Evolutionary conservation across 345 rosid genomes (phyloP).

Genomic region (Psidium friedrichsthalianum): DNA sequence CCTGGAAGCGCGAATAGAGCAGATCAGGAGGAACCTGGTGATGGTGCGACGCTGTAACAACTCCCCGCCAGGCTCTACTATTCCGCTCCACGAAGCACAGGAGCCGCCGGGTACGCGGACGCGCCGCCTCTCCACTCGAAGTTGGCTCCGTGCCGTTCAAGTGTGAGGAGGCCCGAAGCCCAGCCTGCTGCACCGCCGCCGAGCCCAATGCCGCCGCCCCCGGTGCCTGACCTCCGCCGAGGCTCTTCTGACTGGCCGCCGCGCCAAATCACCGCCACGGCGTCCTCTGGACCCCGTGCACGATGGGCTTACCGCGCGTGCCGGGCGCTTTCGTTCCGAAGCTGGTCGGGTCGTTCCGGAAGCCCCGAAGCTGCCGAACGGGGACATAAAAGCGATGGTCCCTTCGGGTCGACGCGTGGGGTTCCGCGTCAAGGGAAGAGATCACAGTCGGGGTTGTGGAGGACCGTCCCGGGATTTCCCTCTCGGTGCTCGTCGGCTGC

Average conservation of each 20-base stretch:
- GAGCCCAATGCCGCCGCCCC: constrained; percentile 9
- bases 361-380: constrained; percentile 7
- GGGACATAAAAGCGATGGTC: constrained; percentile 10
- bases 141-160: constrained; percentile 60
- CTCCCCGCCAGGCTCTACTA: constrained; percentile 41
- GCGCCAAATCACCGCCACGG: constrained; percentile 13
- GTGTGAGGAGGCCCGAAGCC: constrained; percentile 98
- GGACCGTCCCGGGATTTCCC: neutral
- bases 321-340: constrained; percentile 16
- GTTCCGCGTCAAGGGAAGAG: constrained; percentile 3
- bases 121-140: constrained; percentile 44
- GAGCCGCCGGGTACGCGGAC: constrained; percentile 39
- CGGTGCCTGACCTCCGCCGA: constrained; percentile 53
- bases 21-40: neutral
- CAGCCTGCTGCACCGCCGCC: constrained; percentile 11
- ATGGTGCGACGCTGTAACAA: neutral
- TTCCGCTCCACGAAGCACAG: constrained; percentile 24
- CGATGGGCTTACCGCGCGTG: constrained; percentile 35
- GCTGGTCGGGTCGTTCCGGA: constrained; percentile 16
- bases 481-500: neutral
- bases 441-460: neutral
- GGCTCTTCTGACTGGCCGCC: constrained; percentile 25
- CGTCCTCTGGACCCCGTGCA: constrained; percentile 49
- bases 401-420: constrained; percentile 41
- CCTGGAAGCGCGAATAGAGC: too few species aligned